These are phyloP conservation scores for Paecilomyces dactylethromorphus DNA, from an alignment of 2,329 filamentous ascomycete genomes.

Conservation along the genomic window DNA sequence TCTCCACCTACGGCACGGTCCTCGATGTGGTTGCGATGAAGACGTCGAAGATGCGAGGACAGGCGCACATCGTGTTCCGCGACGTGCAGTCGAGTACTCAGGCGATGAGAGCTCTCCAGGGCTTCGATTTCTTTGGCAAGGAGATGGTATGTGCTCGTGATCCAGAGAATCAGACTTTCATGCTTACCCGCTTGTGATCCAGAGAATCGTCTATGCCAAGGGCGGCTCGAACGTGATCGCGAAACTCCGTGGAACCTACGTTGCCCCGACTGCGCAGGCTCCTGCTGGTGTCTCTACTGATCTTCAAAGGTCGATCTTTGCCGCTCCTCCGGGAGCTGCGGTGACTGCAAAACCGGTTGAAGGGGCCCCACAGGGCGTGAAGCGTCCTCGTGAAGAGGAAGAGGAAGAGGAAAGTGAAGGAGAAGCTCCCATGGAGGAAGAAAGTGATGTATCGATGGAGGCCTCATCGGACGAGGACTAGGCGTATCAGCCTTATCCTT, in stretches of 20 bases:
- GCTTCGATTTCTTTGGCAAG: slow-evolving; percentile 76
- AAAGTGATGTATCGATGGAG: slow-evolving; percentile 63
- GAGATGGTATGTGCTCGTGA: slow-evolving; percentile 63
- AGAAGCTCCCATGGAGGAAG: slow-evolving; percentile 57
- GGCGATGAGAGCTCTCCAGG: slow-evolving; percentile 83
- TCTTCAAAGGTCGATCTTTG: slow-evolving; percentile 74
- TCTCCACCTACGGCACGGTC: slow-evolving; percentile 87
- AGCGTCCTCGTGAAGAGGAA: slow-evolving; percentile 65
- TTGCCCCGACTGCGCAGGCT: slow-evolving; percentile 54
- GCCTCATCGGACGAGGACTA: slow-evolving; percentile 69
- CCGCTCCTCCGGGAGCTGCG: slow-evolving; percentile 45
- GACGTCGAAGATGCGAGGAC: slow-evolving; percentile 87
- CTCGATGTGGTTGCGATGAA: slow-evolving; percentile 87
- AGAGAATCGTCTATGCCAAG: slow-evolving; percentile 91
- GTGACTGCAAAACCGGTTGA: slow-evolving; percentile 45
- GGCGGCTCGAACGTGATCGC: slow-evolving; percentile 80
- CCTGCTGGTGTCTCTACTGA: slow-evolving; percentile 61
- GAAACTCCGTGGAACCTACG: slow-evolving; percentile 87
- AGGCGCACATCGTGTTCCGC: slow-evolving; percentile 86
- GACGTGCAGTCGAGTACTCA: slow-evolving; percentile 89
- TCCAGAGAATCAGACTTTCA: background rate
- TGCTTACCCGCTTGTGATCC: slow-evolving; percentile 6
- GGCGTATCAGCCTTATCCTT: slow-evolving; percentile 1
- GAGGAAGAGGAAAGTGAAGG: slow-evolving; percentile 49
- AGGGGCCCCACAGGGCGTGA: slow-evolving; percentile 49